Conservation (phyloP, 2,329 filamentous ascomycete species). For the Coniochaeta sp. region DNA sequence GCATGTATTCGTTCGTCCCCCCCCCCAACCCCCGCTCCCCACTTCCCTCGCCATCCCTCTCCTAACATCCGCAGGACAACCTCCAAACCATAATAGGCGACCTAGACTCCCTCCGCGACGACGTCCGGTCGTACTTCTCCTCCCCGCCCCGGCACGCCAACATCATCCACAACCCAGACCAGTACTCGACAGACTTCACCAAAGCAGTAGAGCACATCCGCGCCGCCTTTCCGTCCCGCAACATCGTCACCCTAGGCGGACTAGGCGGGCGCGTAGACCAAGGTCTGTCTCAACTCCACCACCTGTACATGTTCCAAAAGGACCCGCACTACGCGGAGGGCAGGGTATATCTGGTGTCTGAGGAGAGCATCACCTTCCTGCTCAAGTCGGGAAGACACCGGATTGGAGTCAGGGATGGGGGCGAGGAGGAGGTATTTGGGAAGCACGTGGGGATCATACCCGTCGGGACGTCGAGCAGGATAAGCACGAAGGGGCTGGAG, state of each 20-base stretch:
- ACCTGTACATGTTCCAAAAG: slow-evolving; percentile 62
- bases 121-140: slow-evolving; percentile 61
- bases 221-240: slow-evolving; percentile 26
- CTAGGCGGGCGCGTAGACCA: slow-evolving; percentile 90
- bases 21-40: background rate
- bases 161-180: slow-evolving; percentile 67
- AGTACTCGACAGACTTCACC: slow-evolving; percentile 84
- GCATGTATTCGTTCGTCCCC: slow-evolving; percentile 26
- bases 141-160: slow-evolving; percentile 38
- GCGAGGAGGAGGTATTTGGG: slow-evolving; percentile 49
- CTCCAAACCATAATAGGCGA: slow-evolving; percentile 79
- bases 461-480: slow-evolving; percentile 67
- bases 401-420: slow-evolving; percentile 55
- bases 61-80: slow-evolving; percentile 34
- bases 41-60: background rate
- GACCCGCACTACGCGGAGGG: slow-evolving; percentile 43
- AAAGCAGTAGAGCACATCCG: slow-evolving; percentile 66
- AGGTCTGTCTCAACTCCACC: slow-evolving; percentile 80
- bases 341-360: slow-evolving; percentile 71
- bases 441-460: slow-evolving; percentile 84
- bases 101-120: slow-evolving; percentile 69
- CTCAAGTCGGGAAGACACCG: slow-evolving; percentile 62
- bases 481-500: slow-evolving; percentile 73
- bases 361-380: slow-evolving; percentile 74
- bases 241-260: slow-evolving; percentile 78